A percentile compares a stretch with the other conserved stretches of the same genome.
These are phyloP conservation scores for Myxozyma mucilagina DNA, from an alignment of 805 yeast genomes.

Conservation along the genomic window DNA sequence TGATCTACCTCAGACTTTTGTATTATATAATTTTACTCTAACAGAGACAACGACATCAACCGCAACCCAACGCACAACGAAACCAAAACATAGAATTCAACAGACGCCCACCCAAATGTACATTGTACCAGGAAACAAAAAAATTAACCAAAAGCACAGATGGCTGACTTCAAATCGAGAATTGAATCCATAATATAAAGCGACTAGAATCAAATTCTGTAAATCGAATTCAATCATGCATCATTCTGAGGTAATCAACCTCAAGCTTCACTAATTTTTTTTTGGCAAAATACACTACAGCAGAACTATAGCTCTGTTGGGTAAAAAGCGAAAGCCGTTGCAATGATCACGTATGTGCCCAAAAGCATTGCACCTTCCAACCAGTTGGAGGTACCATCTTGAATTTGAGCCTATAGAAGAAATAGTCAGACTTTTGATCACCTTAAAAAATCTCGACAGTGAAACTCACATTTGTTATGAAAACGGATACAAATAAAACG, in stretches of 20 bases:
- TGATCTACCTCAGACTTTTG: background rate
- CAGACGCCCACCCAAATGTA: background rate
- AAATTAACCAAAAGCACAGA: no score
- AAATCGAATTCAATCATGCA: no score
- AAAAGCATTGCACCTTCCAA: constrained; percentile 92
- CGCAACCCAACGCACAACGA: no score
- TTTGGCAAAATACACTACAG: background rate
- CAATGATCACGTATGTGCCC: constrained; percentile 82
- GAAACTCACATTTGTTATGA: constrained; percentile 60
- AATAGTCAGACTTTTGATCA: background rate
- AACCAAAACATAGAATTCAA: background rate
- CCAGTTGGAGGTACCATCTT: constrained; percentile 97
- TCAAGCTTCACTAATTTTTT: no score
- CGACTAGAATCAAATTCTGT: no score
- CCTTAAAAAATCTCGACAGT: background rate
- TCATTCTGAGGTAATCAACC: background rate
- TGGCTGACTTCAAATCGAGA: no score
- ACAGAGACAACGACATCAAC: no score
- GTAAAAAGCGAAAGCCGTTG: constrained; percentile 84
- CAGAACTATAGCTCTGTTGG: constrained; percentile 47
- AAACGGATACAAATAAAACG: constrained; percentile 83
- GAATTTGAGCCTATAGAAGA: constrained; percentile 45
- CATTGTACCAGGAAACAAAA: no score
- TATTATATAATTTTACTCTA: background rate
- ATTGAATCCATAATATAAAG: no score